Conservation (phyloP, 805 yeast species). For the Starmera amethionina region DNA sequence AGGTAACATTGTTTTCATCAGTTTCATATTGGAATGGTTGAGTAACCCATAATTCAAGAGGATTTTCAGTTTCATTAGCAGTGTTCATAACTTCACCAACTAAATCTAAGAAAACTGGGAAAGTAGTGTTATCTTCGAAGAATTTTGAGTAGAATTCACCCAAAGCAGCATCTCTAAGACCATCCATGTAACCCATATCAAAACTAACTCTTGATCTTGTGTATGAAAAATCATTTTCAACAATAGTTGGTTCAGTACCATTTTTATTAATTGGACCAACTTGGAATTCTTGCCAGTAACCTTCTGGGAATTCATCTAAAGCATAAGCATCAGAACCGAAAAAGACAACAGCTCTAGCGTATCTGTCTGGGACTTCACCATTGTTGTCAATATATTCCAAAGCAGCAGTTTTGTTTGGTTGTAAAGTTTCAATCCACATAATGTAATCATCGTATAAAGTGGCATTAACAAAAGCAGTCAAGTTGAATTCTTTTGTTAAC, state of each 20-base stretch:
- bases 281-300: neutral
- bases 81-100: neutral
- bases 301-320: neutral
- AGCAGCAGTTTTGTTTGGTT: conserved; percentile 6
- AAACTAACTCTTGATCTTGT: neutral
- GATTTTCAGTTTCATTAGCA: neutral
- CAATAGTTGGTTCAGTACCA: neutral
- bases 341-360: neutral
- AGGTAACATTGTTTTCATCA: neutral
- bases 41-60: neutral
- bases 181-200: neutral
- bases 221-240: neutral
- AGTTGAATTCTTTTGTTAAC: neutral
- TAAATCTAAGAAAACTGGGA: neutral
- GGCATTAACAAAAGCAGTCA: neutral
- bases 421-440: neutral
- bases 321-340: neutral
- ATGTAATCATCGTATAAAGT: neutral
- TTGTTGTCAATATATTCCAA: conserved; percentile 1
- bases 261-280: neutral
- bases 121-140: neutral
- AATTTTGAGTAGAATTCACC: neutral
- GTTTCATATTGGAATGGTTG: neutral
- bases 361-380: conserved; percentile 1
- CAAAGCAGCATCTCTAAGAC: neutral